phyloP scores from a whole-genome alignment of 1,139 yeast species.

The Meyerozyma sp. region DNA sequence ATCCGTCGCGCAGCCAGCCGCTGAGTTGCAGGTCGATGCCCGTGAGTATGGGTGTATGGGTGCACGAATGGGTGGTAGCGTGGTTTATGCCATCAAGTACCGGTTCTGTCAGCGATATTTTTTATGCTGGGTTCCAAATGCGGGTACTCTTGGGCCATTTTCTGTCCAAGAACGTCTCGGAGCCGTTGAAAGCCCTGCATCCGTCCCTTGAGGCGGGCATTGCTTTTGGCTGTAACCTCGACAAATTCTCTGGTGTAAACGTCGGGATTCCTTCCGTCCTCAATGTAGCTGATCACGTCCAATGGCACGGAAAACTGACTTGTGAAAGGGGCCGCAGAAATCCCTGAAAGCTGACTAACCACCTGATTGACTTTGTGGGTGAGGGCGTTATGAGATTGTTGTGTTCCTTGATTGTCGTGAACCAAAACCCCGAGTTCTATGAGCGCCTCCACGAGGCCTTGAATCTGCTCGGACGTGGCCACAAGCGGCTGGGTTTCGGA shows the following conservation, averaged over 20 bases:
- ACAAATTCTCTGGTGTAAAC: slow-evolving; percentile 94
- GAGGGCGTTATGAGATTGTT: slow-evolving; percentile 40
- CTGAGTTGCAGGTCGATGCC: not conserved
- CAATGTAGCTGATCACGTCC: slow-evolving; percentile 80
- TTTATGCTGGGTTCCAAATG: slow-evolving; percentile 53
- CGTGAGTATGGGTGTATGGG: not conserved
- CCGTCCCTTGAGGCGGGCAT: slow-evolving; percentile 84
- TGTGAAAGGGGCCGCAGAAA: slow-evolving; percentile 29
- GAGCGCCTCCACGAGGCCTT: slow-evolving; percentile 73
- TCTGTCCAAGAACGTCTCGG: slow-evolving; percentile 61
- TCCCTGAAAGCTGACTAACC: slow-evolving; percentile 30
- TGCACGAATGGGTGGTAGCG: not conserved
- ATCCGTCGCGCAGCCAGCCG: not conserved
- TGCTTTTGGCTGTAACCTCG: slow-evolving; percentile 83
- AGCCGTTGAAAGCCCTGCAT: slow-evolving; percentile 55
- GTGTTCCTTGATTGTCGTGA: slow-evolving; percentile 88
- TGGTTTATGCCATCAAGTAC: not conserved
- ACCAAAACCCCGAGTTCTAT: slow-evolving; percentile 87
- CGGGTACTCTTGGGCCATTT: slow-evolving; percentile 74
- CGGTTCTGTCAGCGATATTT: slow-evolving; percentile 41
- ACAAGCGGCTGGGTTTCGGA: slow-evolving; percentile 40
- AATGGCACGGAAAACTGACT: slow-evolving; percentile 54
- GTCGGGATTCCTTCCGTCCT: slow-evolving; percentile 95
- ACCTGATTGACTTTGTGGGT: slow-evolving; percentile 38
- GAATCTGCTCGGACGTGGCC: slow-evolving; percentile 54